phyloP scores from a whole-genome alignment of 2,329 filamentous ascomycete genomes.

The Didymella pinodella region DNA sequence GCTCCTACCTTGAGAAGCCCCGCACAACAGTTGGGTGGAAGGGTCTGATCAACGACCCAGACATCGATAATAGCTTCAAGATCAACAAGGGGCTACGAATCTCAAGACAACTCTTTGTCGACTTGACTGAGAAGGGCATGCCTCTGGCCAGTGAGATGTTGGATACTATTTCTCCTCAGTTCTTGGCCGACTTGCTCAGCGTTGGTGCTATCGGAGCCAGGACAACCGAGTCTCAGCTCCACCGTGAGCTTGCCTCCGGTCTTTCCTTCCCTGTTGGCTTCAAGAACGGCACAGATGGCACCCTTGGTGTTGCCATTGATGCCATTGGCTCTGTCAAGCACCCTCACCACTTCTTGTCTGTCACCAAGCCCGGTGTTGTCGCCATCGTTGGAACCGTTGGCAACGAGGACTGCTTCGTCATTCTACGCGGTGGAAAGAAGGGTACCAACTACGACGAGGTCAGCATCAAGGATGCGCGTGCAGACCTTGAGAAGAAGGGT shows the following conservation, averaged over 20 bases:
- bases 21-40: constrained; percentile 99
- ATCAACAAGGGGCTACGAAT: constrained; percentile 96
- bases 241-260: constrained; percentile 92
- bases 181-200: constrained; percentile 88
- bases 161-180: constrained; percentile 97
- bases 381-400: constrained; percentile 94
- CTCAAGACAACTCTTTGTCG: constrained; percentile 89
- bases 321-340: constrained; percentile 92
- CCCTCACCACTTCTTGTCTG: constrained; percentile 95
- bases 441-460: constrained; percentile 92
- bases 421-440: constrained; percentile 88
- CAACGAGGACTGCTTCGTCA: constrained; percentile 97
- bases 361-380: constrained; percentile 94
- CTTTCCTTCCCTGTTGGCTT: constrained; percentile 97
- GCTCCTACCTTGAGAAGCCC: constrained; percentile 97
- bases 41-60: constrained; percentile 96
- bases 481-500: constrained; percentile 76
- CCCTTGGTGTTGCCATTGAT: constrained; percentile 87
- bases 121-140: constrained; percentile 91
- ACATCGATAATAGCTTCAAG: constrained; percentile 98
- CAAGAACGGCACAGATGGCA: constrained; percentile 98
- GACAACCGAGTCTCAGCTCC: constrained; percentile 94
- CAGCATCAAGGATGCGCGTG: constrained; percentile 85
- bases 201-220: constrained; percentile 94
- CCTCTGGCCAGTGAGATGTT: constrained; percentile 97